A percentile compares a stretch with the other conserved stretches of the same genome.
phyloP scores from a whole-genome alignment of 1,284 basidiomycete species.

The Peniophora sp. region DNA sequence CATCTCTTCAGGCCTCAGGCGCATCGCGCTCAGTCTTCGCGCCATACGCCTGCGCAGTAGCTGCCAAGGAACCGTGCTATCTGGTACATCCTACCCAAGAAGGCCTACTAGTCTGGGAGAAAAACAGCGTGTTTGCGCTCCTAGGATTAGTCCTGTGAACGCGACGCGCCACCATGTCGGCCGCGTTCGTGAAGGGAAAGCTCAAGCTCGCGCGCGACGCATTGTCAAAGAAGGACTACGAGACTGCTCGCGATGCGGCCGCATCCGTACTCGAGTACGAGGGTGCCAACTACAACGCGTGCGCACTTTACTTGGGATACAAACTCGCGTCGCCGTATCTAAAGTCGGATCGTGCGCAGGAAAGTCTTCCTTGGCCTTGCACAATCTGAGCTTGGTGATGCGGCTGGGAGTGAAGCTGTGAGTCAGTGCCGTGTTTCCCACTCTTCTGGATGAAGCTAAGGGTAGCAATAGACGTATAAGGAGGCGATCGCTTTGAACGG shows the following conservation, averaged over 20 bases:
- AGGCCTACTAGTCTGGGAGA: neutral
- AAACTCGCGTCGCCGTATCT: neutral
- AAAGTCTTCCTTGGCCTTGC: slow-evolving; percentile 80
- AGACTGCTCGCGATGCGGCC: slow-evolving; percentile 60
- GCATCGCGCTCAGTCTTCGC: no score
- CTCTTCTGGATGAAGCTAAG: neutral
- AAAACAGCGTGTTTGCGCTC: neutral
- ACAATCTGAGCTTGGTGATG: slow-evolving; percentile 61
- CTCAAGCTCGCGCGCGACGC: slow-evolving; percentile 79
- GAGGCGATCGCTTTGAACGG: slow-evolving; percentile 63
- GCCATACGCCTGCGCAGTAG: neutral
- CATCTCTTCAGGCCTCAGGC: no score
- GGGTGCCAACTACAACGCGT: slow-evolving; percentile 78
- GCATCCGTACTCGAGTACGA: slow-evolving; percentile 64
- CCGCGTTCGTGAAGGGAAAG: slow-evolving; percentile 53
- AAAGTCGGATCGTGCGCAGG: slow-evolving; percentile 30
- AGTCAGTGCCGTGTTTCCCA: slow-evolving; percentile 18
- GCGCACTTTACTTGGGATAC: slow-evolving; percentile 22
- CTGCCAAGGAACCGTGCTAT: neutral
- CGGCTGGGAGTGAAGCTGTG: slow-evolving; percentile 79
- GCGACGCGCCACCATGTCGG: slow-evolving; percentile 6
- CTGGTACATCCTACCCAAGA: neutral
- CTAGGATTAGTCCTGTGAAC: neutral
- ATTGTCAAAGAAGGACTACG: slow-evolving; percentile 70
- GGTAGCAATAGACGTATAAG: slow-evolving; percentile 52